phyloP scores from a whole-genome alignment of 208 protist species.

The Leishmania amazonensis region DNA sequence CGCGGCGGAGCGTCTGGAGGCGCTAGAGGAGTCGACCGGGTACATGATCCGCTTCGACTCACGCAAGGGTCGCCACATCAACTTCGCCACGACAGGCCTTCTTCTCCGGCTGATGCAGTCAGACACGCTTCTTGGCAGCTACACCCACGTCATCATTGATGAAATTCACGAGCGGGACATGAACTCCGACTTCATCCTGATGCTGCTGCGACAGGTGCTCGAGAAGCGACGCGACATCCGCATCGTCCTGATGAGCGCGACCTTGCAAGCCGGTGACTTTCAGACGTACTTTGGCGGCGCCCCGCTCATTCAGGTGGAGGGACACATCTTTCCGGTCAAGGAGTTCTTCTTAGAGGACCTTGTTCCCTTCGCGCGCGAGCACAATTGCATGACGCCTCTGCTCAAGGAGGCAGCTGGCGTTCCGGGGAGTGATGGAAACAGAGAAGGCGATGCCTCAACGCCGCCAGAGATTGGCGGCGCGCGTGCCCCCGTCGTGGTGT shows the following conservation, averaged over 20 bases:
- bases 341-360: constrained; percentile 88
- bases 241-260: constrained; percentile 97
- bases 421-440: neutral
- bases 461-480: constrained; percentile 9
- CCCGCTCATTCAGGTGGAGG: constrained; percentile 85
- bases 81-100: constrained; percentile 99
- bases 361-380: constrained; percentile 57
- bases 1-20: constrained; percentile 96
- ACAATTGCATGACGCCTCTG: constrained; percentile 74
- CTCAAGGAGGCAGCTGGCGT: constrained; percentile 59
- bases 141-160: constrained; percentile 99
- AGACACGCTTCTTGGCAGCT: constrained; percentile 86
- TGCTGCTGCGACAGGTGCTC: constrained; percentile 94
- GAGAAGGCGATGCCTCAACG: neutral
- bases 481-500: neutral
- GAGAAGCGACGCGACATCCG: constrained; percentile 91
- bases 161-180: constrained; percentile 99
- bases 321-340: constrained; percentile 83
- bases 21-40: constrained; percentile 96
- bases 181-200: constrained; percentile 98
- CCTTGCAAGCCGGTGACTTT: constrained; percentile 90
- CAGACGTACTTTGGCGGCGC: constrained; percentile 80
- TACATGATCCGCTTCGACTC: constrained; percentile 99
- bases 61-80: constrained; percentile 92
- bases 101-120: constrained; percentile 95